phyloP scores from a whole-genome alignment of 2,329 filamentous ascomycete species.

The Chaetomium sp. region DNA sequence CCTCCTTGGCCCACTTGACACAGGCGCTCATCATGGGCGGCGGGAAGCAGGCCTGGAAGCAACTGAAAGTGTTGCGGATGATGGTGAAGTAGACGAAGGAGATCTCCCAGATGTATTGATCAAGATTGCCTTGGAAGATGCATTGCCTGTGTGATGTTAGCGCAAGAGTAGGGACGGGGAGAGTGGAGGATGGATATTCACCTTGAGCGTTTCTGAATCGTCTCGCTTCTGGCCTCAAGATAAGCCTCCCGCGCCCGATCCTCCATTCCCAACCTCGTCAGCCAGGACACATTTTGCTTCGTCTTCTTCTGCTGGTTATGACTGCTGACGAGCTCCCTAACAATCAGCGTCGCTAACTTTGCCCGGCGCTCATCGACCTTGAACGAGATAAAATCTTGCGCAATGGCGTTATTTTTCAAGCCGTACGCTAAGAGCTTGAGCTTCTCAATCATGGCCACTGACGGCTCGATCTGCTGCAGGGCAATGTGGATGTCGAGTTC shows the following conservation, averaged over 20 bases:
- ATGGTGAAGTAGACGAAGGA: constrained; percentile 94
- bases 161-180: not conserved
- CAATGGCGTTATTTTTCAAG: constrained; percentile 77
- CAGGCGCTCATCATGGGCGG: constrained; percentile 84
- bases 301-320: constrained; percentile 73
- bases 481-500: constrained; percentile 95
- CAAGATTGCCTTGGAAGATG: constrained; percentile 89
- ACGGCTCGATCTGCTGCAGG: constrained; percentile 77
- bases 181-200: constrained; percentile 34
- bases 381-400: constrained; percentile 85
- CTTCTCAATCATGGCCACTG: constrained; percentile 78
- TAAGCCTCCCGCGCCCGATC: constrained; percentile 84
- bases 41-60: constrained; percentile 83
- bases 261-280: constrained; percentile 81
- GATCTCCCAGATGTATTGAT: constrained; percentile 88
- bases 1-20: constrained; percentile 96
- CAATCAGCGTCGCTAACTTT: constrained; percentile 68
- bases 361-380: constrained; percentile 82
- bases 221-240: constrained; percentile 67
- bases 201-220: constrained; percentile 78
- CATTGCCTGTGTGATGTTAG: constrained; percentile 59
- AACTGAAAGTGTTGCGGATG: constrained; percentile 86
- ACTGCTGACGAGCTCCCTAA: constrained; percentile 68
- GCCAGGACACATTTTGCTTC: constrained; percentile 74
- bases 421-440: constrained; percentile 71